phyloP scores from a whole-genome alignment of 768 basidiomycete genomes.

The Russula brevipes region DNA sequence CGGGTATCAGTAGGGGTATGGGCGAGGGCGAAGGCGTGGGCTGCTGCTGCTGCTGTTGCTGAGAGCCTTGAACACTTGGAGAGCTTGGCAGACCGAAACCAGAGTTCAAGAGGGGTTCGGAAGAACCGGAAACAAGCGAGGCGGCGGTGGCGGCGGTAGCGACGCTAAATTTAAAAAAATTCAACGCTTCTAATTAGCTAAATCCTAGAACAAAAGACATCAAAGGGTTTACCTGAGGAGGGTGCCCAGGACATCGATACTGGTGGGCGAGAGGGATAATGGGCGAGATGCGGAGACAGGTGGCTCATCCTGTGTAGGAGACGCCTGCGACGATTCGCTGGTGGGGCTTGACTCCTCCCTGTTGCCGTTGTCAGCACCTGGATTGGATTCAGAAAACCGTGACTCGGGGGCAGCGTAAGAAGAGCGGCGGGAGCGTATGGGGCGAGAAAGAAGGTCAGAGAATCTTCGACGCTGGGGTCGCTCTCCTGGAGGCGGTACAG shows the following conservation, averaged over 20 bases:
- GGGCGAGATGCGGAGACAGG: slow-evolving; percentile 20
- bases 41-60: background rate
- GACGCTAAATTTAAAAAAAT: slow-evolving; percentile 44
- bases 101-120: slow-evolving; percentile 58
- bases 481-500: slow-evolving; percentile 18
- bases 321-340: slow-evolving; percentile 2
- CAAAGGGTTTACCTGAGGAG: slow-evolving; percentile 56
- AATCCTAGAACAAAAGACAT: background rate
- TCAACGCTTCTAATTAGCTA: background rate
- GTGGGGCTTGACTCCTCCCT: slow-evolving; percentile 10
- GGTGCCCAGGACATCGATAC: slow-evolving; percentile 81
- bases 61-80: slow-evolving; percentile 20
- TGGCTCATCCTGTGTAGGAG: slow-evolving; percentile 5
- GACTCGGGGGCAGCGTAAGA: slow-evolving; percentile 22
- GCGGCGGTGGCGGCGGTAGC: slow-evolving; percentile 91
- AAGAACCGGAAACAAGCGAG: slow-evolving; percentile 70
- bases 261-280: slow-evolving; percentile 53
- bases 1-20: background rate
- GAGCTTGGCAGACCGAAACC: slow-evolving; percentile 41
- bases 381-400: slow-evolving; percentile 10
- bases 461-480: slow-evolving; percentile 10
- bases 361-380: slow-evolving; percentile 6
- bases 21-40: slow-evolving; percentile 4
- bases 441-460: slow-evolving; percentile 17
- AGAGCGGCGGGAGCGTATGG: slow-evolving; percentile 24